These are phyloP conservation scores for Ensete glaucum DNA, from an alignment of 176 grass and related monocot species.

Conservation along the genomic window DNA sequence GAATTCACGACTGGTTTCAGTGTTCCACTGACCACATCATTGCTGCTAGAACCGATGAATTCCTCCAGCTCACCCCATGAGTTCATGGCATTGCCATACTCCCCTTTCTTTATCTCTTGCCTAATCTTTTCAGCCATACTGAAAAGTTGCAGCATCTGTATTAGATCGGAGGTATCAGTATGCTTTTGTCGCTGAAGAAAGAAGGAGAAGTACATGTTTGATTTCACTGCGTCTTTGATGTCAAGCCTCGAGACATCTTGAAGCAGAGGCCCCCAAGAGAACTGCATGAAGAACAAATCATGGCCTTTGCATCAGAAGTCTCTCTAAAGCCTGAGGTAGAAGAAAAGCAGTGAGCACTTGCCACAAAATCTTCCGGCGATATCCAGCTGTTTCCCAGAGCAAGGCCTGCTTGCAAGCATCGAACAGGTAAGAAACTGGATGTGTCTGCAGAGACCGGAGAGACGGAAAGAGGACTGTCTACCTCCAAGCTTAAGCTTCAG, in stretches of 20 bases:
- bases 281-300: conserved; percentile 4
- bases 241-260: conserved; percentile 67
- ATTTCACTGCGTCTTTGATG: conserved; percentile 29
- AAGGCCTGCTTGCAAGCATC: conserved; percentile 29
- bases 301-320: too few relatives aligned
- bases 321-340: too few relatives aligned
- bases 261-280: conserved; percentile 67
- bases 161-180: not conserved
- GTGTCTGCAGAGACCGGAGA: too few relatives aligned
- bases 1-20: too few relatives aligned
- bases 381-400: conserved; percentile 87
- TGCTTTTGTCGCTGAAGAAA: not conserved
- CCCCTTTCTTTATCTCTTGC: conserved; percentile 23
- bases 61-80: conserved; percentile 50
- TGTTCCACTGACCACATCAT: conserved; percentile 36
- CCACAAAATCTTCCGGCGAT: conserved; percentile 75
- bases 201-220: conserved; percentile 24
- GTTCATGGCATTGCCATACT: conserved; percentile 36
- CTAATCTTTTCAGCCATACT: conserved; percentile 47
- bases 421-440: too few relatives aligned
- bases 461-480: not conserved
- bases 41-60: conserved; percentile 22
- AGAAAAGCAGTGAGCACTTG: conserved; percentile 11
- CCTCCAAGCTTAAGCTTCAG: conserved; percentile 49
- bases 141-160: not conserved